Conservation (phyloP, 2,329 filamentous ascomycete species). For the Calonectria fujianensis region DNA sequence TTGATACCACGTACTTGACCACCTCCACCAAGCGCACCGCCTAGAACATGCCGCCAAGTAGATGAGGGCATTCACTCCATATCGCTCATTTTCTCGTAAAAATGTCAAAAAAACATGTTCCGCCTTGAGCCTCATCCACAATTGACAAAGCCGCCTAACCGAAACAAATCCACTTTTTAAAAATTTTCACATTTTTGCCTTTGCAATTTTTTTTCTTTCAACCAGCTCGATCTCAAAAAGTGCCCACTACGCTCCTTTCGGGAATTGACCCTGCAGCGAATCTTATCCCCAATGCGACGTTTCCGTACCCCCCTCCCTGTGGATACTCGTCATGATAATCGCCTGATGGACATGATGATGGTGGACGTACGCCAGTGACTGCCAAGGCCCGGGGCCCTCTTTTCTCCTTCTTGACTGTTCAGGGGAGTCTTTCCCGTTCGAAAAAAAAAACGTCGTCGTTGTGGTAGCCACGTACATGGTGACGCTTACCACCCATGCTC, state of each 20-base stretch:
- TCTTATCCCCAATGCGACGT: constrained; percentile 27
- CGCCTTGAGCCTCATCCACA: constrained; percentile 5
- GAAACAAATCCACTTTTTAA: constrained; percentile 17
- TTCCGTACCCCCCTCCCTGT: constrained; percentile 8
- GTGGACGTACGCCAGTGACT: not conserved
- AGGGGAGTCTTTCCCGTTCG: not conserved
- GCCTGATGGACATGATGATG: constrained; percentile 11
- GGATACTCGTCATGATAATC: constrained; percentile 18
- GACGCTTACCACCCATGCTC: not conserved
- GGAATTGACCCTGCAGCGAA: constrained; percentile 14
- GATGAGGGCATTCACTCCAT: not conserved
- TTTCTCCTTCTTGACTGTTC: not conserved
- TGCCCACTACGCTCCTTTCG: constrained; percentile 23
- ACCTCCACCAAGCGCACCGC: not conserved
- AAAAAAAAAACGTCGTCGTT: constrained; percentile 13
- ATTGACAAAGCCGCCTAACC: not conserved
- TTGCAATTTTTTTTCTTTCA: constrained; percentile 15
- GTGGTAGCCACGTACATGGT: not conserved
- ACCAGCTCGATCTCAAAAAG: constrained; percentile 8
- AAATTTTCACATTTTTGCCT: constrained; percentile 25
- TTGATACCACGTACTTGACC: not conserved
- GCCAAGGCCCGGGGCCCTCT: constrained; percentile 13
- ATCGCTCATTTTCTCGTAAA: not conserved
- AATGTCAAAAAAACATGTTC: constrained; percentile 8
- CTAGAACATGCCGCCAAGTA: not conserved